Evolutionary conservation across 2,329 filamentous ascomycete species (phyloP), one percentile per base, ranked within the genome.

Genomic region (Hypoxylon sp.): DNA sequence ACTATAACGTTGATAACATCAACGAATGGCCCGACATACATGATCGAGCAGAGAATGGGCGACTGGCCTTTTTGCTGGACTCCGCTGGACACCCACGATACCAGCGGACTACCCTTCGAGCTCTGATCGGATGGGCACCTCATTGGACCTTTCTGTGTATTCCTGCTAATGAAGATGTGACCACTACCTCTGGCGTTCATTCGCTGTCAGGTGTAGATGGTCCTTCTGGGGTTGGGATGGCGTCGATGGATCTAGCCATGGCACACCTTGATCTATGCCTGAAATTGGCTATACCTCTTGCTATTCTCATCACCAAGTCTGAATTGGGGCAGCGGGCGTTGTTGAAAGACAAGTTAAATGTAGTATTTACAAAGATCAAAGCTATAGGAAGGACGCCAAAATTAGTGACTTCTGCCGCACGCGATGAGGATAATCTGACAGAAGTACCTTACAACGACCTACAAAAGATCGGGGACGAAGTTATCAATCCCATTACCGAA

Each of bases 1-100:
- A 97, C 77, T 98, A 97, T 78, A 91, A 92, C 2, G 91, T 92
- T 66, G 91, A 90, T 13, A 93, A 97, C 76, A 91, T 98, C 51
- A 92, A 93, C 65, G 94, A 94, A 0, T 99, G 96, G 96, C 90
- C 93, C 58, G 95, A 98, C 77, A 96, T 98, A 57, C 96, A 99
- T 78, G 91, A 92, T 39, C 88, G 90, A 53, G 89, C 93, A 0
- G 88, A 91, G 67, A 81, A 86, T 65, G 93, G 91, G 2, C 90
- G 94, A 19, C 81, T 99, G 2, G 93, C 96, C 4, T 94, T 98
- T 72, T 84, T 98, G 6, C 93, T 94, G 0, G 96, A 99, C 79
- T 97, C 95, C 50, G 95, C 95, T 15, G 96, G 96, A 0, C 93
- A 97, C 71, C 91, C 94, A 39, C 89, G 94, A 48, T 99, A 96